phyloP scores from a whole-genome alignment of 1,284 basidiomycete genomes.

The Malassezia brasiliensis region DNA sequence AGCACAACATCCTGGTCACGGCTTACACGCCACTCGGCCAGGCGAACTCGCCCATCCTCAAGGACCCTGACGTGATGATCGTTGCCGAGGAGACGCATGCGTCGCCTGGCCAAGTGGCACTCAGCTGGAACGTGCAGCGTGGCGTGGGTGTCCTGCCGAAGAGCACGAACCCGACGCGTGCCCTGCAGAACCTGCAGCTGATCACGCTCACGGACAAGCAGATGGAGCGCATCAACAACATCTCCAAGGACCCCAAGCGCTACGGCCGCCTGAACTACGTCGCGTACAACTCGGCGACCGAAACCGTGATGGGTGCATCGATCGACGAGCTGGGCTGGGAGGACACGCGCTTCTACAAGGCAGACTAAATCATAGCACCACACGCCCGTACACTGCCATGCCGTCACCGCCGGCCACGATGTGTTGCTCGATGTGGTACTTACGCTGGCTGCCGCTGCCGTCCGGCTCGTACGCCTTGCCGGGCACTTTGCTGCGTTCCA shows the following conservation, averaged over 20 bases:
- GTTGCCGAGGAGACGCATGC: slow-evolving; percentile 55
- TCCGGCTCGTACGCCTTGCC: neutral
- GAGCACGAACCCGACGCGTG: slow-evolving; percentile 57
- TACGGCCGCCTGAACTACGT: slow-evolving; percentile 18
- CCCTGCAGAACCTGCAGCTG: slow-evolving; percentile 63
- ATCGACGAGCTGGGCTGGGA: slow-evolving; percentile 35
- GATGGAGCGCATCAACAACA: slow-evolving; percentile 48
- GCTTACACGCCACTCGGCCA: slow-evolving; percentile 79
- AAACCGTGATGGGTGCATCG: slow-evolving; percentile 24
- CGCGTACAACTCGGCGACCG: slow-evolving; percentile 20
- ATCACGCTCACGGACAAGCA: slow-evolving; percentile 59
- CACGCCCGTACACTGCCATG: slow-evolving; percentile 10
- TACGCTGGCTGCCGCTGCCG: neutral
- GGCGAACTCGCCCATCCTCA: slow-evolving; percentile 62
- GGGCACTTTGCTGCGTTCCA: slow-evolving; percentile 1
- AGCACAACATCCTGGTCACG: slow-evolving; percentile 63
- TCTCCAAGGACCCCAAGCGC: slow-evolving; percentile 26
- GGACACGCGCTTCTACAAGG: neutral
- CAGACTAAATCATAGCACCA: neutral
- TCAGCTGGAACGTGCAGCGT: slow-evolving; percentile 66
- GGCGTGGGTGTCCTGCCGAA: slow-evolving; percentile 31
- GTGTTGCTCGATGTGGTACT: slow-evolving; percentile 4
- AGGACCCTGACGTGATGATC: slow-evolving; percentile 59
- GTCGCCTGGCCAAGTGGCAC: slow-evolving; percentile 56
- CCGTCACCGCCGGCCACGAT: slow-evolving; percentile 12